Conservation (phyloP, 257 asterid genomes). For the Salvia miltiorrhiza region DNA sequence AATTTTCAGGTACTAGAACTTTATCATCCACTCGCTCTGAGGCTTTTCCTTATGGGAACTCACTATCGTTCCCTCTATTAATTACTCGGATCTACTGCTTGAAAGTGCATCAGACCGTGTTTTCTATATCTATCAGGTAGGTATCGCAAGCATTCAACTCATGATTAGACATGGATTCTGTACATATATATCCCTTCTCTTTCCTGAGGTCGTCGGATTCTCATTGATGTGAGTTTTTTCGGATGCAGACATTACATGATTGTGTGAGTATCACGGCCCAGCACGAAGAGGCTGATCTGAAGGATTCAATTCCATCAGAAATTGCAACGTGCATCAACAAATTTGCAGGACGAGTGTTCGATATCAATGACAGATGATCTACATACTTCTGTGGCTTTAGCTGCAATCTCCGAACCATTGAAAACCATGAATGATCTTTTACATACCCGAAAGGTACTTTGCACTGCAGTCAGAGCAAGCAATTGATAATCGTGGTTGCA, state of each 20-base stretch:
- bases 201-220: conserved; percentile 3
- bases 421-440: conserved; percentile 82
- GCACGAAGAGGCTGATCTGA: conserved; percentile 37
- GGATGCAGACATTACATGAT: conserved; percentile 70
- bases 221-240: conserved; percentile 17
- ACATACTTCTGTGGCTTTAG: conserved; percentile 79
- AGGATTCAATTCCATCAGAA: conserved; percentile 59
- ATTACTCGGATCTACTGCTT: conserved; percentile 76
- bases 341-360: conserved; percentile 63
- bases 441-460: conserved; percentile 81
- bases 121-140: conserved; percentile 89
- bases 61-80: conserved; percentile 94
- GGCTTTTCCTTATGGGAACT: conserved; percentile 82
- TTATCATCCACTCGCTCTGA: conserved; percentile 87
- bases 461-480: conserved; percentile 10
- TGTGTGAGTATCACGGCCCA: conserved; percentile 48
- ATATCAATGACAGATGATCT: conserved; percentile 87
- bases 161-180: conserved; percentile 8
- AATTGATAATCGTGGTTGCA: not conserved
- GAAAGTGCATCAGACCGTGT: conserved; percentile 93
- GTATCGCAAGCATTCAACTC: not conserved
- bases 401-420: conserved; percentile 91
- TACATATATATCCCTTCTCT: not conserved
- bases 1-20: conserved; percentile 69
- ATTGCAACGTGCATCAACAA: conserved; percentile 53